These are phyloP conservation scores for Funneliformis mosseae DNA, from an alignment of 192 early-diverging fungal species.

Conservation along the genomic window DNA sequence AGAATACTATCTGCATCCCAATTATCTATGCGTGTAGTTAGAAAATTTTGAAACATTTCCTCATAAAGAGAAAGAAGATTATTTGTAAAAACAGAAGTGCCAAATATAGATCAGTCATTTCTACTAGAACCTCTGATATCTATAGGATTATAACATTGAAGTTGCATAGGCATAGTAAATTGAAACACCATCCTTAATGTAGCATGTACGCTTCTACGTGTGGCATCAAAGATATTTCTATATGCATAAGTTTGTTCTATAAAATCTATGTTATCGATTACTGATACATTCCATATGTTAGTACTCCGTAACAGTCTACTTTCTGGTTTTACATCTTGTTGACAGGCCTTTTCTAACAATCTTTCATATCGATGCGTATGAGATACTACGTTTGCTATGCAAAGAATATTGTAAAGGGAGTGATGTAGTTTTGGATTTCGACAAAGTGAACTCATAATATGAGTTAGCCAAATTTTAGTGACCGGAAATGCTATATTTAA, in stretches of 20 bases:
- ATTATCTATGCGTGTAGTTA: background rate
- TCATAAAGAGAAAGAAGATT: background rate
- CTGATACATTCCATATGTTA: slow-evolving; percentile 9
- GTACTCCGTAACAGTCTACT: background rate
- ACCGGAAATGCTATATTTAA: slow-evolving; percentile 2
- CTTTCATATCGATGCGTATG: slow-evolving; percentile 2
- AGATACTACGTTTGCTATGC: background rate
- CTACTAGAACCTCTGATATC: background rate
- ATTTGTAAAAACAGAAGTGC: background rate
- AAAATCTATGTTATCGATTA: slow-evolving; percentile 26
- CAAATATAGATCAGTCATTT: slow-evolving; percentile 3
- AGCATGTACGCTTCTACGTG: slow-evolving; percentile 1
- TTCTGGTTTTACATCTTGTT: background rate
- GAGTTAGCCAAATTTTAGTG: slow-evolving; percentile 6
- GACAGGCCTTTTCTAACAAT: background rate
- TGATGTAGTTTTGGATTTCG: slow-evolving; percentile 9
- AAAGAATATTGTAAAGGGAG: slow-evolving; percentile 8
- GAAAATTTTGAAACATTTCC: background rate
- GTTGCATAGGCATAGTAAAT: background rate
- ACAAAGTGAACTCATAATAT: slow-evolving; percentile 6
- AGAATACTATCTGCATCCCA: slow-evolving; percentile 17
- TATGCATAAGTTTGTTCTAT: slow-evolving; percentile 5
- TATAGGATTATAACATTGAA: background rate
- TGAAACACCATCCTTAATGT: slow-evolving; percentile 19
- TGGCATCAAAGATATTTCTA: slow-evolving; percentile 22